These are phyloP conservation scores for Penicillium herquei DNA, from an alignment of 495 filamentous ascomycete species.

Conservation along the genomic window DNA sequence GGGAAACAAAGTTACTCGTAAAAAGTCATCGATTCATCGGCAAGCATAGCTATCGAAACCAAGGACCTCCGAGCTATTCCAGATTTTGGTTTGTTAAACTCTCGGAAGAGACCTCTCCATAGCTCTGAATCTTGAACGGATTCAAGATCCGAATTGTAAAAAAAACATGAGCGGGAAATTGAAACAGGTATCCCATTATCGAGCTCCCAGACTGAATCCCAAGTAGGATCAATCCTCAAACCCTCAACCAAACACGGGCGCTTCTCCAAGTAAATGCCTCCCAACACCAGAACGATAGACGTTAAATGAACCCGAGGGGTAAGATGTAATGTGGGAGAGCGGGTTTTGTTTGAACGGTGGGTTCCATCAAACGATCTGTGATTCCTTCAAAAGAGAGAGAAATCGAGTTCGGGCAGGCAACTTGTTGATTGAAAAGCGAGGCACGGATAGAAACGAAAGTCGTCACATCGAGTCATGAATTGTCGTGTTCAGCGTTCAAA, in stretches of 20 bases:
- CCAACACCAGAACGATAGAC: conserved; percentile 19
- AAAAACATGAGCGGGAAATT: conserved; percentile 31
- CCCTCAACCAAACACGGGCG: conserved; percentile 41
- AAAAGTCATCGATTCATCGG: conserved; percentile 30
- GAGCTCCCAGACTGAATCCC: conserved; percentile 18
- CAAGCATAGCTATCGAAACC: conserved; percentile 28
- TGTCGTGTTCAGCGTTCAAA: conserved; percentile 50
- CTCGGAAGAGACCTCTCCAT: conserved; percentile 43
- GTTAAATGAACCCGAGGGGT: conserved; percentile 32
- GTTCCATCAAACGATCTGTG: conserved; percentile 30
- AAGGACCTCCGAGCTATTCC: conserved; percentile 27
- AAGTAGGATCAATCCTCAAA: conserved; percentile 31
- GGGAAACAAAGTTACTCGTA: conserved; percentile 9
- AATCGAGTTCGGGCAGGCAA: conserved; percentile 27
- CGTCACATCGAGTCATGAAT: conserved; percentile 36
- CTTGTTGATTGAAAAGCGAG: conserved; percentile 30
- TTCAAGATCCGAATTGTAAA: conserved; percentile 9
- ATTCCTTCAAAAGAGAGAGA: conserved; percentile 23
- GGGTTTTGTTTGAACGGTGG: conserved; percentile 31
- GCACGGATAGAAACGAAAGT: conserved; percentile 34
- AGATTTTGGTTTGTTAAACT: conserved; percentile 39
- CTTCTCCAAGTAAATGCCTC: conserved; percentile 27
- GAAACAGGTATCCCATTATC: conserved; percentile 40
- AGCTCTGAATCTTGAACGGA: conserved; percentile 22
- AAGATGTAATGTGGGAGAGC: conserved; percentile 20